phyloP scores from a whole-genome alignment of 2,329 filamentous ascomycete genomes.

The Aschersonia sp. region DNA sequence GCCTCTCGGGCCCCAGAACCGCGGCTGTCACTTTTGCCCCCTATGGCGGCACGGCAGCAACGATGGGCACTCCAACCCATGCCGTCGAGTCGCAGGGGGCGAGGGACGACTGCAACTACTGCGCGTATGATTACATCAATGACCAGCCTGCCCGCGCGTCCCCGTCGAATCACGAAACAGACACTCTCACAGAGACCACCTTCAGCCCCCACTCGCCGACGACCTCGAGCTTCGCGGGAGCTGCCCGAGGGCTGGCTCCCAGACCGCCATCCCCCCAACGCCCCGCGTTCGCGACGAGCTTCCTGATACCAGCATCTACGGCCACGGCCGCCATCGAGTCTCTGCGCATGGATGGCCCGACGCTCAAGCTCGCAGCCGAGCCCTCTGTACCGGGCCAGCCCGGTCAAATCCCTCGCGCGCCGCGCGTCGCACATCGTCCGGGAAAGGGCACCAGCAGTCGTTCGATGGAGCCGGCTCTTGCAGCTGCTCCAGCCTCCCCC shows the following conservation, averaged over 20 bases:
- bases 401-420: no score
- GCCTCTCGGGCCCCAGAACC: not conserved
- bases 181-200: conserved; percentile 42
- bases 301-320: not conserved
- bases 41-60: conserved; percentile 3
- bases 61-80: not conserved
- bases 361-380: not conserved
- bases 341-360: not conserved
- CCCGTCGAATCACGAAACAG: conserved; percentile 35
- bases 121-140: conserved; percentile 1
- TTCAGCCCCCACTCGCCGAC: conserved; percentile 43
- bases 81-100: conserved; percentile 10
- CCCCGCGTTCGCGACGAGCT: conserved; percentile 6
- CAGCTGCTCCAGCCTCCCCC: conserved; percentile 36
- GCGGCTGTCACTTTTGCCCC: not conserved
- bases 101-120: conserved; percentile 4
- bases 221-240: conserved; percentile 31
- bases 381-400: no score
- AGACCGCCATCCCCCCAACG: conserved; percentile 43
- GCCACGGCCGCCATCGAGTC: not conserved
- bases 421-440: conserved; percentile 11
- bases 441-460: conserved; percentile 19
- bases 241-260: conserved; percentile 38
- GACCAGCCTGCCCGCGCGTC: conserved; percentile 17
- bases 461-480: conserved; percentile 8